Evolutionary conservation across 306 rosid genomes (phyloP), one percentile per base, ranked within the genome.

Genomic region (Rosa persica): DNA sequence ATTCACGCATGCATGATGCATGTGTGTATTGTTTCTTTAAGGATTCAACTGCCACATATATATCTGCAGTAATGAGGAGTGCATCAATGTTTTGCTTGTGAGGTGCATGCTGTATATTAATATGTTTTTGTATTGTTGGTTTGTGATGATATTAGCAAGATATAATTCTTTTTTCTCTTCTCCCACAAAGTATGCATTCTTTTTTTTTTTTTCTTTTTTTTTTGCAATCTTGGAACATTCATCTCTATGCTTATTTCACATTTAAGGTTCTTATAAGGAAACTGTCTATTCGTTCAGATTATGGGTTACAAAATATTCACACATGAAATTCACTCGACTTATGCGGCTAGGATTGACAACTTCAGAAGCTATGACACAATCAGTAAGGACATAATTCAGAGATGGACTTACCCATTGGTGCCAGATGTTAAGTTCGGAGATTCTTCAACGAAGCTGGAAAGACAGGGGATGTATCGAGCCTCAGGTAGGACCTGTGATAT

Each of bases 381-480:
- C 71, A 96, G 98, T 87, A 93, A 87, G 86, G 99, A 96, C 87
- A 91, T 96, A 82, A 96, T 96, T 80, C 99, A 93, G 79, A 87
- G 99, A 77, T 96, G 99, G 99, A 90, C 99, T 20, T 96, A 91
- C 84, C 99, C 99, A 64, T 81, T 93, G 71, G 99, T 93, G 75
- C 98, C 99, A 44, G 99, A 96, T 88, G 90, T 93, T 70, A 93
- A 73, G 89, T 89, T 84, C 83, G 94, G 92, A 72, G 87, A 83
- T 61, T 79, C 96, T 68, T 68, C 84, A 43, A 79, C 80, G 74
- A 96, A 91, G 86, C 89, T 93, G 77, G 98, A 91, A 83, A 87
- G 99, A 78, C 96, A 76, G 76, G 99, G 98, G 72, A 96, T 93
- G 87, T 91, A 96, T 84, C 88, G 93, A 84, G 99, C 91, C 80